These are phyloP conservation scores for Nemania bipapillata DNA, from an alignment of 2,329 filamentous ascomycete genomes.

Conservation along the genomic window DNA sequence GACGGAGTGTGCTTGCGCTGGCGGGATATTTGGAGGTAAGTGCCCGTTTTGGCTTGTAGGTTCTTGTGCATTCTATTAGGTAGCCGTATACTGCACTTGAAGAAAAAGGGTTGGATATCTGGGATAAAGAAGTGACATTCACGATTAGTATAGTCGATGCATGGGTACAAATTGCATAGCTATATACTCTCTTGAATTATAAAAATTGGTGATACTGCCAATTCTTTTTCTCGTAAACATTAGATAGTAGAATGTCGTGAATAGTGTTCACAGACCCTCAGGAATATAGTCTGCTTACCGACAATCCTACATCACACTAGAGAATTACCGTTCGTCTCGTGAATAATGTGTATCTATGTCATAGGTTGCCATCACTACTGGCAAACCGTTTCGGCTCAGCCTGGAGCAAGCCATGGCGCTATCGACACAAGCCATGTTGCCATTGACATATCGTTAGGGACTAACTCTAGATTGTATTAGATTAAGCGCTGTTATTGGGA, in stretches of 20 bases:
- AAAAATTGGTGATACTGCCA: no score
- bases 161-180: neutral
- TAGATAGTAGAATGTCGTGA: neutral
- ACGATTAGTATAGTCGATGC: no score
- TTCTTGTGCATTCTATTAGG: neutral
- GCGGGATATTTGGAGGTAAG: constrained; percentile 3
- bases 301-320: neutral
- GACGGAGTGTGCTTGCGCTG: neutral
- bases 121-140: no score
- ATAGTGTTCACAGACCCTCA: neutral
- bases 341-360: neutral
- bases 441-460: neutral
- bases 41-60: constrained; percentile 1
- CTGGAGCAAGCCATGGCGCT: neutral
- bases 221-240: no score
- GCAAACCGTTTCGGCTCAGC: neutral
- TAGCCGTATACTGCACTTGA: neutral
- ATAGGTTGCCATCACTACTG: neutral
- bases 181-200: neutral
- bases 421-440: neutral
- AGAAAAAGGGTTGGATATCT: no score
- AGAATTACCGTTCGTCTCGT: neutral
- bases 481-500: no score
- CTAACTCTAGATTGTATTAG: neutral
- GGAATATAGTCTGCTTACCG: neutral